These are phyloP conservation scores for Trifolium repens DNA, from an alignment of 306 rosid species.

Conservation along the genomic window DNA sequence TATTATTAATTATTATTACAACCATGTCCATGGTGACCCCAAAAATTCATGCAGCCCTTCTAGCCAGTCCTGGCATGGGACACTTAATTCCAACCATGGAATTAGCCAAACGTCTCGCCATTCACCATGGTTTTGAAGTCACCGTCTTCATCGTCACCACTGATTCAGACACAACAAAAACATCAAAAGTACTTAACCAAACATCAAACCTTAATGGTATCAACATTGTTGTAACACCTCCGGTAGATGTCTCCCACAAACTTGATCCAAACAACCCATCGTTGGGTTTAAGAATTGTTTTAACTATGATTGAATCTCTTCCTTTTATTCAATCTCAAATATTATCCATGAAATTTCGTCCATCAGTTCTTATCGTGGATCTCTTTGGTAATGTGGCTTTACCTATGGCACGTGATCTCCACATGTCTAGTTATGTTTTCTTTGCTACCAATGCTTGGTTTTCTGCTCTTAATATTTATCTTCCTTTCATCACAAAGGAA, in stretches of 20 bases:
- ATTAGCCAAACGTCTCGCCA: slow-evolving; percentile 48
- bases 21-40: neutral
- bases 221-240: slow-evolving; percentile 38
- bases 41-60: slow-evolving; percentile 41
- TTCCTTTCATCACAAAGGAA: slow-evolving; percentile 39
- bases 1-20: neutral
- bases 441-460: slow-evolving; percentile 49
- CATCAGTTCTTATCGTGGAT: slow-evolving; percentile 56
- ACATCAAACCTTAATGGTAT: neutral
- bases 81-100: slow-evolving; percentile 50
- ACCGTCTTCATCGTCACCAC: slow-evolving; percentile 48
- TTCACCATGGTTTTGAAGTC: slow-evolving; percentile 41
- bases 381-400: slow-evolving; percentile 50
- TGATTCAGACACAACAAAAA: slow-evolving; percentile 21
- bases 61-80: slow-evolving; percentile 53
- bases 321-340: too few species aligned
- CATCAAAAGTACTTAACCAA: slow-evolving; percentile 26
- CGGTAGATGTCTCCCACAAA: slow-evolving; percentile 6
- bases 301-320: too few species aligned
- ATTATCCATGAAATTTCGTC: slow-evolving; percentile 15
- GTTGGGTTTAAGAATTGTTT: too few species aligned
- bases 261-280: too few species aligned
- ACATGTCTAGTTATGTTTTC: slow-evolving; percentile 40
- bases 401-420: slow-evolving; percentile 56
- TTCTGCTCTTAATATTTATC: slow-evolving; percentile 31